These are phyloP conservation scores for Dioscorea cayenensis DNA, from an alignment of 116 monocot species.

Conservation along the genomic window DNA sequence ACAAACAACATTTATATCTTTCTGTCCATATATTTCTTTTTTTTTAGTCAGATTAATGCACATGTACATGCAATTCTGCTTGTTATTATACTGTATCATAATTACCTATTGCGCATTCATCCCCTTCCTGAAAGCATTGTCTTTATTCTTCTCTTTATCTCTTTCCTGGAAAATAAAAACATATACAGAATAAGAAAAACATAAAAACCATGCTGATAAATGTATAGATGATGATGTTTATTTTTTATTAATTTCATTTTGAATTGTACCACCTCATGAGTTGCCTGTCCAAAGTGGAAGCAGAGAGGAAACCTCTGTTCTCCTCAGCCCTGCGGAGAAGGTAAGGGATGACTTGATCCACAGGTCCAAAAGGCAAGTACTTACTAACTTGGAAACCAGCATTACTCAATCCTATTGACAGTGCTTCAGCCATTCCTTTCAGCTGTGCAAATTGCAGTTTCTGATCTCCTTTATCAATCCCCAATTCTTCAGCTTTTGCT, in stretches of 20 bases:
- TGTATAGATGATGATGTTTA: neutral
- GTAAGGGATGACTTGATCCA: constrained; percentile 82
- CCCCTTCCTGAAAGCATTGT: constrained; percentile 17
- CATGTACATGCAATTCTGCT: neutral
- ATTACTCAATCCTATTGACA: constrained; percentile 63
- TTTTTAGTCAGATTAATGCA: neutral
- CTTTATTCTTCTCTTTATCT: constrained; percentile 39
- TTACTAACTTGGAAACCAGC: constrained; percentile 97
- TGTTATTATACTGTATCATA: neutral
- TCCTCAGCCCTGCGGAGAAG: constrained; percentile 90
- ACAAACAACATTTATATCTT: too few relatives aligned
- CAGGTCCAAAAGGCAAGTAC: constrained; percentile 83
- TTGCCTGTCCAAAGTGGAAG: constrained; percentile 49
- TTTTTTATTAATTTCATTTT: too few relatives aligned
- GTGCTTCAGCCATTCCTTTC: constrained; percentile 91
- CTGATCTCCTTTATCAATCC: constrained; percentile 41
- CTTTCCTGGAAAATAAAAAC: constrained; percentile 26
- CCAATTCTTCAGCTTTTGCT: constrained; percentile 57
- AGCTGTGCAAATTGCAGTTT: constrained; percentile 88
- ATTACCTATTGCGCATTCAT: neutral
- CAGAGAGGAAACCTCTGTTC: constrained; percentile 72
- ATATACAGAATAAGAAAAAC: neutral
- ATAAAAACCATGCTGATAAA: too few relatives aligned
- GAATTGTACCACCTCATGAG: constrained; percentile 55
- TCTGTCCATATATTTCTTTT: too few relatives aligned